phyloP scores from a whole-genome alignment of 1,284 basidiomycete species.

The Ceratobasidium sp. region DNA sequence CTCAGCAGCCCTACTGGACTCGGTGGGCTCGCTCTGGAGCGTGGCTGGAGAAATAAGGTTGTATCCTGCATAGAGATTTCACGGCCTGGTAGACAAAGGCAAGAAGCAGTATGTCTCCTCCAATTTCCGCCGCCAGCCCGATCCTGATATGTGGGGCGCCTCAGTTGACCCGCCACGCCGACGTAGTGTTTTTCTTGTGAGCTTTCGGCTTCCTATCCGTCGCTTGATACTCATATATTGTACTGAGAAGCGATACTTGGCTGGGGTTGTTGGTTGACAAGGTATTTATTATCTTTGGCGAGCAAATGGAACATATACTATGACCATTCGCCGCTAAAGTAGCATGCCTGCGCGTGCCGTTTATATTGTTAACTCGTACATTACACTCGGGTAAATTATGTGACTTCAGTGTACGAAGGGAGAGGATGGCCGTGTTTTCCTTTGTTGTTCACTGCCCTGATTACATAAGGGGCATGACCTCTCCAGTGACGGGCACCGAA shows the following conservation, averaged over 20 bases:
- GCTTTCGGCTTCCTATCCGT: slow-evolving; percentile 37
- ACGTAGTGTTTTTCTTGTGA: slow-evolving; percentile 72
- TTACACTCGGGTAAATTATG: no score
- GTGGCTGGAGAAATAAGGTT: slow-evolving; percentile 80
- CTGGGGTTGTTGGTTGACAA: no score
- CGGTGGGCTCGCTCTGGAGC: slow-evolving; percentile 79
- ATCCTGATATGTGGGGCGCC: slow-evolving; percentile 33
- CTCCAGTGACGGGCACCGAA: background rate
- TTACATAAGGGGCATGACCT: slow-evolving; percentile 33
- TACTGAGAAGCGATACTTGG: no score
- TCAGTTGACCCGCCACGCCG: slow-evolving; percentile 79
- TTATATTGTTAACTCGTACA: no score
- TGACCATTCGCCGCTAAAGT: no score
- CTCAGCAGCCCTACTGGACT: slow-evolving; percentile 77
- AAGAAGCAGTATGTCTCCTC: slow-evolving; percentile 68
- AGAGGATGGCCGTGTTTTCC: background rate
- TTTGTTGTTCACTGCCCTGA: slow-evolving; percentile 2
- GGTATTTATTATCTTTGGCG: no score
- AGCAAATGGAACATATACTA: no score
- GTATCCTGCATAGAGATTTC: slow-evolving; percentile 82
- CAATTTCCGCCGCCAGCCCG: slow-evolving; percentile 33
- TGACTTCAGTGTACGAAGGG: no score
- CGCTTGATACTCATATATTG: background rate
- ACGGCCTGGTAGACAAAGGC: slow-evolving; percentile 74
- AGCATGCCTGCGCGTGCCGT: no score